These are phyloP conservation scores for Domatiomyces catenatus DNA, from an alignment of 2,329 filamentous ascomycete genomes.

Conservation along the genomic window DNA sequence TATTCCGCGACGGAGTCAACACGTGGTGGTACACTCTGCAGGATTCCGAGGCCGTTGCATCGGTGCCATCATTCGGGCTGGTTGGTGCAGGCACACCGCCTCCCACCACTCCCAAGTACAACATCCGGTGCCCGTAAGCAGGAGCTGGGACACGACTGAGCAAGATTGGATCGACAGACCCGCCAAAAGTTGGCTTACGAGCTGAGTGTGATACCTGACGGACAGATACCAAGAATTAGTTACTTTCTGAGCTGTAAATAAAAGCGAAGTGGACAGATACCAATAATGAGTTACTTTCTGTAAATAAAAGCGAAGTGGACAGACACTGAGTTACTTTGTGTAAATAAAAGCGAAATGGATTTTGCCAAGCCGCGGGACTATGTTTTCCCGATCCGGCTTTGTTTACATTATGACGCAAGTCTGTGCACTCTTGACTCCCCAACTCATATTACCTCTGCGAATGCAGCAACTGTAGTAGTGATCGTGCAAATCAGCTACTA, in stretches of 20 bases:
- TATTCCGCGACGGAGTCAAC: constrained; percentile 25
- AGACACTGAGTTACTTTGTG: too few relatives aligned
- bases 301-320: too few relatives aligned
- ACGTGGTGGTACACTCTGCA: constrained; percentile 31
- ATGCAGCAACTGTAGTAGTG: background rate
- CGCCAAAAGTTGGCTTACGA: background rate
- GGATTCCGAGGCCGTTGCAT: constrained; percentile 18
- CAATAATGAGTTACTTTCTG: too few relatives aligned
- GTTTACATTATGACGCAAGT: background rate
- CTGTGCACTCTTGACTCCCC: background rate
- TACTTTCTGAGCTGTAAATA: too few relatives aligned
- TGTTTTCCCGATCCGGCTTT: background rate
- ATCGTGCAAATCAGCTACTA: background rate
- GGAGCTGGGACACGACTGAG: background rate
- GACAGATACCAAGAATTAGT: too few relatives aligned
- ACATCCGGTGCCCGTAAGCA: constrained; percentile 22
- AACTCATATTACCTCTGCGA: background rate
- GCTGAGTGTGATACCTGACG: background rate
- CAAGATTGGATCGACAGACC: background rate
- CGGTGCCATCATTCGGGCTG: constrained; percentile 26
- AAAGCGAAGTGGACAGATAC: too few relatives aligned
- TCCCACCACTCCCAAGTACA: constrained; percentile 24
- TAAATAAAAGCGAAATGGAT: background rate
- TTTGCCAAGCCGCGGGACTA: background rate
- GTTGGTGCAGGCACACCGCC: constrained; percentile 20